phyloP scores from a whole-genome alignment of 2,329 filamentous ascomycete species.

The Dendrostoma leiphaemia region DNA sequence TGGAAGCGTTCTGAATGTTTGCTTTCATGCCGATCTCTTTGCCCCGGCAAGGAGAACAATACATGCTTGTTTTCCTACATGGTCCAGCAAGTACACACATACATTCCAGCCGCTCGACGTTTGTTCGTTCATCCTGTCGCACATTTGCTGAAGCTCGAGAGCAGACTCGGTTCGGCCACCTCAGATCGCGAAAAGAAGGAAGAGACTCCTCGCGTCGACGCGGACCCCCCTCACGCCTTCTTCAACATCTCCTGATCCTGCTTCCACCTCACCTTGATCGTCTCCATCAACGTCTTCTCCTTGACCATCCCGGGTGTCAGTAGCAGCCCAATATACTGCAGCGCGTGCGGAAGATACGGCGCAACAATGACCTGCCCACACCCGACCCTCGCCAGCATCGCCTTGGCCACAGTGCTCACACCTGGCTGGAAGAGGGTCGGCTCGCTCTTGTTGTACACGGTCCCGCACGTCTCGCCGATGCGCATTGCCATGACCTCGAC shows the following conservation, averaged over 20 bases:
- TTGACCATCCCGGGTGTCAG: conserved; percentile 8
- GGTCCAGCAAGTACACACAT: no score
- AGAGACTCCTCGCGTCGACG: no score
- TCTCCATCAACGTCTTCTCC: neutral
- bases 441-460: conserved; percentile 14
- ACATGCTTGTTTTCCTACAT: no score
- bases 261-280: conserved; percentile 3
- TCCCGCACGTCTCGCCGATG: conserved; percentile 22
- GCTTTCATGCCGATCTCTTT: no score
- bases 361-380: conserved; percentile 20
- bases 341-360: conserved; percentile 21
- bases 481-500: conserved; percentile 24
- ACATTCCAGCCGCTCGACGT: no score
- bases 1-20: no score
- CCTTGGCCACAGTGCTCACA: conserved; percentile 20
- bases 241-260: conserved; percentile 6
- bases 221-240: conserved; percentile 5
- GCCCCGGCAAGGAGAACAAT: no score
- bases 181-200: no score
- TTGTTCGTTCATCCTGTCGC: no score
- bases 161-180: no score
- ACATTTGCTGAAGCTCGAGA: no score
- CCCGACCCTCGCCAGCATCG: conserved; percentile 23
- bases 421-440: conserved; percentile 20
- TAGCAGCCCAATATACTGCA: conserved; percentile 13